phyloP scores from a whole-genome alignment of 2,329 filamentous ascomycete genomes.

The Cladosporium phlei region DNA sequence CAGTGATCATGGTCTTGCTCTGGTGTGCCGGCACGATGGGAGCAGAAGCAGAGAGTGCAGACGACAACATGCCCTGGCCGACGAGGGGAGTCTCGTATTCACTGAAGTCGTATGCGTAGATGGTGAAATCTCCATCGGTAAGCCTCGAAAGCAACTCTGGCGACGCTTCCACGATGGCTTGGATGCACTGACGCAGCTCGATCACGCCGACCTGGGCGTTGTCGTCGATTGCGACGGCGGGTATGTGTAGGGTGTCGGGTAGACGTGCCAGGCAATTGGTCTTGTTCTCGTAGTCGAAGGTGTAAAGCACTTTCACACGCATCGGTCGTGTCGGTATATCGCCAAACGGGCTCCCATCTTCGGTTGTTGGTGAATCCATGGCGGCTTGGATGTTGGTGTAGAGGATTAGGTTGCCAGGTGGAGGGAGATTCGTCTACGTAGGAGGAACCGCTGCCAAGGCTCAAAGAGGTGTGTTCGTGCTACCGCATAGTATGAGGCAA shows the following conservation, averaged over 20 bases:
- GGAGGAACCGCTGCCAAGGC: conserved; percentile 21
- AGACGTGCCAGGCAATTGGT: conserved; percentile 85
- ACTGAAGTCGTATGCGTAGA: conserved; percentile 95
- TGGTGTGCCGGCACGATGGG: conserved; percentile 45
- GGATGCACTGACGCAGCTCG: conserved; percentile 79
- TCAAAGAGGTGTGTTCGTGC: conserved; percentile 22
- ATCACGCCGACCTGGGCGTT: conserved; percentile 77
- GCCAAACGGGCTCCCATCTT: conserved; percentile 25
- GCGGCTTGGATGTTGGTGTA: conserved; percentile 23
- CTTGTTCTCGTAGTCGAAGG: conserved; percentile 84
- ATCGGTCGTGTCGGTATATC: conserved; percentile 40
- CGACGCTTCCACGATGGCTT: conserved; percentile 72
- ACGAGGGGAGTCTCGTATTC: conserved; percentile 90
- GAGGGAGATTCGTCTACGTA: conserved; percentile 14
- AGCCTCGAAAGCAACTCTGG: conserved; percentile 76
- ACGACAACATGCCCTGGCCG: conserved; percentile 91
- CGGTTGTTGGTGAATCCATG: conserved; percentile 13
- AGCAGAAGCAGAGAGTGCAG: conserved; percentile 63
- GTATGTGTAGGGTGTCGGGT: conserved; percentile 72
- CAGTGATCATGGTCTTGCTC: conserved; percentile 72
- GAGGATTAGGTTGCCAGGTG: conserved; percentile 21
- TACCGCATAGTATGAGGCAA: conserved; percentile 25
- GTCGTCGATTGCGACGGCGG: conserved; percentile 76
- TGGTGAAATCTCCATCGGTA: conserved; percentile 74
- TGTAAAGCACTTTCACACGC: conserved; percentile 90